These are phyloP conservation scores for Fusarium mundagurra DNA, from an alignment of 2,329 filamentous ascomycete species.

Conservation along the genomic window DNA sequence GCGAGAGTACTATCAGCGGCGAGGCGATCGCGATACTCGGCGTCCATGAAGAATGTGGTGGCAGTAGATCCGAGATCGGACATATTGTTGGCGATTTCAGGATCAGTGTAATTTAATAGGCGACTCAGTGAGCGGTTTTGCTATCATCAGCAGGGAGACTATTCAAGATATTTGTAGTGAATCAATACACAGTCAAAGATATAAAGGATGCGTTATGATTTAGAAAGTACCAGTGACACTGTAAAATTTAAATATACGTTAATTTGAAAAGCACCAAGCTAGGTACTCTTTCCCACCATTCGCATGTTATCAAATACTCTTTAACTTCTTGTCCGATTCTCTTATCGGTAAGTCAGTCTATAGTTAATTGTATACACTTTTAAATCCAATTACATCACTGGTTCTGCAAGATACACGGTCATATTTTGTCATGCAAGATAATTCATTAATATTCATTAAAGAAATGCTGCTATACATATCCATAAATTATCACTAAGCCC, in stretches of 20 bases:
- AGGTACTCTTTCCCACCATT: background rate
- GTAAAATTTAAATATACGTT: background rate
- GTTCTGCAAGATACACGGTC: background rate
- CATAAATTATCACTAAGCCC: conserved; percentile 14
- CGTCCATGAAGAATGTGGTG: background rate
- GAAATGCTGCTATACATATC: conserved; percentile 34
- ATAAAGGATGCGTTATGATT: background rate
- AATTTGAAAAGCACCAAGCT: background rate
- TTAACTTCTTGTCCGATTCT: background rate
- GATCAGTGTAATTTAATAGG: background rate
- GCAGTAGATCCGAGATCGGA: background rate
- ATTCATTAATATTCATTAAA: conserved; percentile 29
- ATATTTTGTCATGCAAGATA: background rate
- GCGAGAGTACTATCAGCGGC: background rate
- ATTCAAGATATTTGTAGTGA: background rate
- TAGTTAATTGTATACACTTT: background rate
- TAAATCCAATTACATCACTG: background rate
- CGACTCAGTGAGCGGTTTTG: background rate
- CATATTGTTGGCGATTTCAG: background rate
- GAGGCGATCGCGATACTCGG: background rate
- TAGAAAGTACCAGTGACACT: background rate
- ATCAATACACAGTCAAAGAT: background rate
- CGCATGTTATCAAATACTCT: background rate
- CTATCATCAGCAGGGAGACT: background rate
- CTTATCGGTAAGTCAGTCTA: background rate